Base-by-base conservation (phyloP, 176 grass and related monocot genomes). In the Echinochloa phyllopogon region DNA sequence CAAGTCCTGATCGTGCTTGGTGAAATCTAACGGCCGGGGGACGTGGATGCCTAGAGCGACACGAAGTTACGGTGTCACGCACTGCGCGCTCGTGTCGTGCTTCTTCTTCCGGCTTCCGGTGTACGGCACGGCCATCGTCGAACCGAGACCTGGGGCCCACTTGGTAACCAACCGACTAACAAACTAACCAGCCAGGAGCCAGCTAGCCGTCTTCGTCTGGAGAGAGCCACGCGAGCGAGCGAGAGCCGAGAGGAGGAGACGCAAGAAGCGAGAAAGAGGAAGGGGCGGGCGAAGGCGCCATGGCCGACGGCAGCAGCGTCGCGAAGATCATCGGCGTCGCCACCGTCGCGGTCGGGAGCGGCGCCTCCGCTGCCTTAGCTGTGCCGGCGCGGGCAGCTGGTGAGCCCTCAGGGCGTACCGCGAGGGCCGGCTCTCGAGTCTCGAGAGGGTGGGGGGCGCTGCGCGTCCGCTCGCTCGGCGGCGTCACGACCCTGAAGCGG, bases 401-500 rank as follows among this genome's bases (percentile, higher is more conserved):
- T 59, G 57, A 3, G 36, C 33, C 27, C 0, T n/a, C 6, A 6
- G 23, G 6, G 51, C 51, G 10, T 76, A 41, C 73, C 4, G 18
- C 52, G 13, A 5, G 36, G 73, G 33, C 33, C 51, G 50, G 29
- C 0, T 76, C 36, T 3, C 10, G 79, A 40, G 36, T 76, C 36
- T 3, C 10, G 79, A 40, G 36, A 1, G 3, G 3, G 48, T 69
- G 48, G 78, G 15, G 20, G 64, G 0, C 33, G 70, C 8, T 41
- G 20, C 43, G 10, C 44, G 44, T 74, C 58, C 1, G 5, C 58
- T 0, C 14, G 70, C 71, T 83, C 82, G 69, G 43, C 29, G 82
- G 59, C 71, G 71, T 61, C 53, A 83, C 41, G 40, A 83, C 69
- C 24, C 27, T 83, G 69, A 12, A 24, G 24, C 69, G 14, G 10